Base-by-base conservation (phyloP, 2,329 filamentous ascomycete genomes). In the Annulohypoxylon truncatum region DNA sequence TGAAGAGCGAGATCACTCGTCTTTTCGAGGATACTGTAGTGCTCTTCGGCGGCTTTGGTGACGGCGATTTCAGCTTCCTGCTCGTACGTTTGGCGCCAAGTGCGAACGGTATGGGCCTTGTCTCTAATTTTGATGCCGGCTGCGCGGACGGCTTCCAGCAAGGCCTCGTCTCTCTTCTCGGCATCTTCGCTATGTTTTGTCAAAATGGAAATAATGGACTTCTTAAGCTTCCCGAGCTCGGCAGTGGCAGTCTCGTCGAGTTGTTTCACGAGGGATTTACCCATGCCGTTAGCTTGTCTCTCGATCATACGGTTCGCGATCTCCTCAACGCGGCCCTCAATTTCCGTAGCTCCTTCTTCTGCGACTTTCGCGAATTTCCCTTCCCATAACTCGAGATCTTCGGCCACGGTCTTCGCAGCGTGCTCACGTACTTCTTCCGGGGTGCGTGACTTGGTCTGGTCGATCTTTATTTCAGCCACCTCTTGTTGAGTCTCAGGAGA, bases 351-450 rank as follows among this genome's bases (percentile, higher is more conserved):
- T 4, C 94, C 94, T 76, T 96, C 94, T 65, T 96, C 92, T 6
- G 93, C 93, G 8, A 94, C 94, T 64, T 90, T 88, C 26, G 92
- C 87, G 76, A 97, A 97, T 75, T 97, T 96, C 67, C 88, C 88
- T 78, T 97, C 92, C 95, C 96, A 99, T 60, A 86, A 85, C 70
- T 88, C 86, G 12, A 99, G 85, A 76, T 99, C 96, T 46, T 90
- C 86, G 1, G 89, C 85, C 42, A 98, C 92, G 68, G 87, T 87
- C 73, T 90, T 86, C 46, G 88, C 87, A 2, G 86, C 86, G 3
- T 83, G 85, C 57, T 86, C 85, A 24, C 87, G 85, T 13, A 82
- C 78, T 24, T 89, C 85, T 28, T 85, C 82, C 60, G 87, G 85
- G 31, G 81, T 64, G 77, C 53, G 83, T 76, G 70, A 81, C 50